Conservation (phyloP, 106 monocot genomes). For the Vanilla planifolia region DNA sequence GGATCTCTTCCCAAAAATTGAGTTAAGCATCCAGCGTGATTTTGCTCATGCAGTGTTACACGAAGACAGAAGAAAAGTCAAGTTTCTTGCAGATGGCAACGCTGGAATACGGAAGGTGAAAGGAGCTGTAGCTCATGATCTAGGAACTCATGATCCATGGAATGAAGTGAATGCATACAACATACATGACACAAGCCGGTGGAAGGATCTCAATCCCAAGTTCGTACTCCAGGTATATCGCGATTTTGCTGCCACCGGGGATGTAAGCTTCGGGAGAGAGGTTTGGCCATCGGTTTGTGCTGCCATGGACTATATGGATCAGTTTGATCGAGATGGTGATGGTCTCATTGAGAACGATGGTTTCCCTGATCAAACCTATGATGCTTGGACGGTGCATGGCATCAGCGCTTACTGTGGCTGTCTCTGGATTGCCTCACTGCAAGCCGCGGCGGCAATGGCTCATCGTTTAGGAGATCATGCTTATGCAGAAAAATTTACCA, state of each 20-base stretch:
- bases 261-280: constrained; percentile 75
- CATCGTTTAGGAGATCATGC: constrained; percentile 66
- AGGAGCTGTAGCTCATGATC: constrained; percentile 97
- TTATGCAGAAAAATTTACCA: constrained; percentile 69
- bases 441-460: constrained; percentile 91
- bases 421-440: constrained; percentile 86
- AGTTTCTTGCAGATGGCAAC: constrained; percentile 81
- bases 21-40: constrained; percentile 84
- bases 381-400: constrained; percentile 96
- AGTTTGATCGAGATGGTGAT: constrained; percentile 94
- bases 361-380: constrained; percentile 99
- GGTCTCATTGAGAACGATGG: constrained; percentile 99
- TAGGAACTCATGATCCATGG: constrained; percentile 97
- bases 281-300: constrained; percentile 88
- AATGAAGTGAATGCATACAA: constrained; percentile 98
- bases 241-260: constrained; percentile 95
- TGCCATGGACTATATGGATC: constrained; percentile 94
- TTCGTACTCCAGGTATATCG: constrained; percentile 96
- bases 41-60: constrained; percentile 79
- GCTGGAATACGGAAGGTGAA: constrained; percentile 83
- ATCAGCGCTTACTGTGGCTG: constrained; percentile 95
- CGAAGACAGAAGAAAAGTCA: constrained; percentile 77
- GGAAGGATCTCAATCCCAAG: constrained; percentile 99
- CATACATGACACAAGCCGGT: constrained; percentile 93
- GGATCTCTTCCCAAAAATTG: constrained; percentile 91